Evolutionary conservation across 495 filamentous ascomycete species (phyloP).

Genomic region (Baudoinia panamericana): DNA sequence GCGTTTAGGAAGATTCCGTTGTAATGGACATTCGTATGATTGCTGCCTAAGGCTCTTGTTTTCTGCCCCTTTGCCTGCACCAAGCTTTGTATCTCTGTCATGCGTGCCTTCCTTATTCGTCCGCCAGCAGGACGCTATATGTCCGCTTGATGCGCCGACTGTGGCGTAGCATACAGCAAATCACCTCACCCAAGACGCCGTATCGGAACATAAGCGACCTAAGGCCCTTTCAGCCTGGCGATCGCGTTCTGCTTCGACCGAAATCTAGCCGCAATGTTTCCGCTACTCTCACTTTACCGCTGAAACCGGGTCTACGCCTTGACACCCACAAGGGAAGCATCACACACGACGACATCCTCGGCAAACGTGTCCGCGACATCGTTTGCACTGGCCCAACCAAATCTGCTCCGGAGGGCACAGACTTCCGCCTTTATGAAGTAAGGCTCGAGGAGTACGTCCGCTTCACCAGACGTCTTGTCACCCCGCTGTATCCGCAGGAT

Average conservation of each 20-base stretch:
- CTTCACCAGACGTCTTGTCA: constrained; percentile 50
- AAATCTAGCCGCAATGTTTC: constrained; percentile 15
- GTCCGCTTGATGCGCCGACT: not conserved
- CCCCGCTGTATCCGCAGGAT: constrained; percentile 66
- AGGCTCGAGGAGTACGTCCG: constrained; percentile 60
- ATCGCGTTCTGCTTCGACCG: constrained; percentile 42
- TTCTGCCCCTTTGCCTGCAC: no score
- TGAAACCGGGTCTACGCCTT: constrained; percentile 35
- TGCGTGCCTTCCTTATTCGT: no score
- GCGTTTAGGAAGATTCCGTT: no score
- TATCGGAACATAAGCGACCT: constrained; percentile 2
- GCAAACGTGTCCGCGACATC: constrained; percentile 41
- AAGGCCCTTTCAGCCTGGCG: constrained; percentile 29
- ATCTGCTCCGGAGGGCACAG: constrained; percentile 9
- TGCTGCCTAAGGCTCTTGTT: no score
- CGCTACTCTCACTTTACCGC: constrained; percentile 35
- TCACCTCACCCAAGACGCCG: not conserved
- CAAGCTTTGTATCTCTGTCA: no score
- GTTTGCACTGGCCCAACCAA: constrained; percentile 40
- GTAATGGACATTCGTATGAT: no score
- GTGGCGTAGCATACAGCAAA: constrained; percentile 13
- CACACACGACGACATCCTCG: constrained; percentile 50
- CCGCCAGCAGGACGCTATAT: no score
- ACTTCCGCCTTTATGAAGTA: constrained; percentile 46
- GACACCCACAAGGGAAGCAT: constrained; percentile 40